These are phyloP conservation scores for Balakata baccata DNA, from an alignment of 345 rosid genomes.

Conservation along the genomic window DNA sequence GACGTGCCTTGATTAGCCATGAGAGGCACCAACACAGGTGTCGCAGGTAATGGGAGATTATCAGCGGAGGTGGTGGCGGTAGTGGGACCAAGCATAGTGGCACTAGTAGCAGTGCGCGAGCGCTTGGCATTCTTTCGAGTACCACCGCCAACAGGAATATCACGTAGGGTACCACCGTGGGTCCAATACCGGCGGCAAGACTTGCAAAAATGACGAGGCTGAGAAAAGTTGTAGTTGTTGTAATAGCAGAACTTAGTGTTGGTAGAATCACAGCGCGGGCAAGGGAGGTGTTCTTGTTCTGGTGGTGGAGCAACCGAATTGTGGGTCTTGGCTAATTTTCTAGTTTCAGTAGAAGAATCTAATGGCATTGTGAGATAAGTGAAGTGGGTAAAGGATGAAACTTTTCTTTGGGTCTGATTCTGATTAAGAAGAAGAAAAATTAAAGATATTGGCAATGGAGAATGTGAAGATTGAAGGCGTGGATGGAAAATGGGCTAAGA, in stretches of 20 bases:
- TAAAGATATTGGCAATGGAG: neutral
- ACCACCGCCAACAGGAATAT: slow-evolving; percentile 92
- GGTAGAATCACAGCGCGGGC: slow-evolving; percentile 91
- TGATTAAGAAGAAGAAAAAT: neutral
- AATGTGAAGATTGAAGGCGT: neutral
- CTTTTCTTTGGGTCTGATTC: neutral
- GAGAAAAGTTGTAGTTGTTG: slow-evolving; percentile 94
- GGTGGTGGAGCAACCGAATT: slow-evolving; percentile 41
- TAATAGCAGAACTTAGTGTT: slow-evolving; percentile 93
- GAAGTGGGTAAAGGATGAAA: neutral
- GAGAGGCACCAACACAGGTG: slow-evolving; percentile 55
- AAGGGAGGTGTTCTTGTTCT: slow-evolving; percentile 83
- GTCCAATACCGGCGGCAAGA: slow-evolving; percentile 98
- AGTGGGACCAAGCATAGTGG: slow-evolving; percentile 7
- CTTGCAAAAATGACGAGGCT: slow-evolving; percentile 99
- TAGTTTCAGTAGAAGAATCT: slow-evolving; percentile 38
- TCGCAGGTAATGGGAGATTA: slow-evolving; percentile 39
- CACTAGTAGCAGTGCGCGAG: slow-evolving; percentile 42
- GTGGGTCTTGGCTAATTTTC: slow-evolving; percentile 31
- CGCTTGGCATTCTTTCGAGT: slow-evolving; percentile 84
- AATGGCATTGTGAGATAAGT: slow-evolving; percentile 42
- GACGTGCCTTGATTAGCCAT: slow-evolving; percentile 29
- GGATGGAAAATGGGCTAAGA: too few species aligned
- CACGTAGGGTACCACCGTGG: slow-evolving; percentile 91
- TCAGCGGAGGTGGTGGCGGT: slow-evolving; percentile 15